phyloP scores from a whole-genome alignment of 23 red algal genomes.

The Chondrus crispus region DNA sequence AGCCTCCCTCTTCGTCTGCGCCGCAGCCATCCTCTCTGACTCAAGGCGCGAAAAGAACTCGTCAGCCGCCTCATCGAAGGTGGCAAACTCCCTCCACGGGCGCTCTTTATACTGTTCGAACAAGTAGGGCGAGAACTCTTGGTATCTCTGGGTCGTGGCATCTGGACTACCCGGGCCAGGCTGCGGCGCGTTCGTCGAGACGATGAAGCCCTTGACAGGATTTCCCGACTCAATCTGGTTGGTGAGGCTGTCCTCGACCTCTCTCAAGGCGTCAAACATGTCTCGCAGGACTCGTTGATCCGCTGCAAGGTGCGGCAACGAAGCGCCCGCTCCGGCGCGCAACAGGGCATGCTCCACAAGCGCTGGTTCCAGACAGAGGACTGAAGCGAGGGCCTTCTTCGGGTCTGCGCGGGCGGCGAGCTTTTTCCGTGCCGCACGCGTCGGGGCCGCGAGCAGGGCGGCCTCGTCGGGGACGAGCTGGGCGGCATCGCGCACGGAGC shows the following conservation, averaged over 20 bases:
- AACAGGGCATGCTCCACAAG: conserved; percentile 82
- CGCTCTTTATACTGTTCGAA: conserved; percentile 60
- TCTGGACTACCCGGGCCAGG: background rate
- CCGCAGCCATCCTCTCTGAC: conserved; percentile 25
- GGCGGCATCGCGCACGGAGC: background rate
- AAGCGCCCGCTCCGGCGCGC: conserved; percentile 33
- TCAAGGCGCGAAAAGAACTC: conserved; percentile 85
- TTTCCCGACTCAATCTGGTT: conserved; percentile 13
- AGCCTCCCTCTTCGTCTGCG: conserved; percentile 55
- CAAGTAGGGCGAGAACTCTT: conserved; percentile 68
- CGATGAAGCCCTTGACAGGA: conserved; percentile 27
- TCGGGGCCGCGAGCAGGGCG: background rate
- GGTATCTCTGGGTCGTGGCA: conserved; percentile 1
- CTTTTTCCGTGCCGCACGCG: conserved; percentile 2
- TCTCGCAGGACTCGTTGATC: background rate
- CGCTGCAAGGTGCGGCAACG: background rate
- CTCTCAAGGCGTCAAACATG: conserved; percentile 21
- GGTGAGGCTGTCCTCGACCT: background rate
- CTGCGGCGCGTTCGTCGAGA: background rate
- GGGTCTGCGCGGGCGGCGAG: conserved; percentile 1
- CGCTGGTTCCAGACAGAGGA: conserved; percentile 63
- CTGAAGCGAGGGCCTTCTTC: conserved; percentile 54
- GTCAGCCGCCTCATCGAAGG: conserved; percentile 96
- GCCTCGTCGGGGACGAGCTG: conserved; percentile 5
- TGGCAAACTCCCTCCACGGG: conserved; percentile 30